Evolutionary conservation across 108 stramenopile genomes (phyloP).

Genomic region (Nitzschia sp.): DNA sequence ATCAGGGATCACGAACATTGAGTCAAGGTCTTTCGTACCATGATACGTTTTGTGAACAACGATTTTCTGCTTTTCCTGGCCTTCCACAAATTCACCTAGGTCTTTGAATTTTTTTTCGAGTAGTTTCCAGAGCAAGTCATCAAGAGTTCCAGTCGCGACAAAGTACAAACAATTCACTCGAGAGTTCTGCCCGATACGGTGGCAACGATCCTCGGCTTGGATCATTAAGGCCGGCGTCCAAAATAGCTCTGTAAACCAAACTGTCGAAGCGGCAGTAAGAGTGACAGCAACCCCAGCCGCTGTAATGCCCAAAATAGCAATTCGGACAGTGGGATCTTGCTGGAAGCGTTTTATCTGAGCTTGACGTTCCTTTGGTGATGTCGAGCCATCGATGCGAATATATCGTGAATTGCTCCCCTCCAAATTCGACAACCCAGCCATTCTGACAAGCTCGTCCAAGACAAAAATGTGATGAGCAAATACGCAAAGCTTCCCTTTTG

Average conservation of each 20-base stretch:
- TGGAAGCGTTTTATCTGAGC: constrained; percentile 92
- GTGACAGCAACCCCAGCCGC: constrained; percentile 98
- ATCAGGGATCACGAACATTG: constrained; percentile 29
- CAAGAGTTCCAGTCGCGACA: constrained; percentile 79
- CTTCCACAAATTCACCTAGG: constrained; percentile 91
- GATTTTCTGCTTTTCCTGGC: constrained; percentile 82
- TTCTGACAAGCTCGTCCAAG: constrained; percentile 72
- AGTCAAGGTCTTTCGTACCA: constrained; percentile 48
- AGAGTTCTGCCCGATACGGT: constrained; percentile 95
- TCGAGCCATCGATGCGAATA: constrained; percentile 96
- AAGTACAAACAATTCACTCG: constrained; percentile 90
- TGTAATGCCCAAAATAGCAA: constrained; percentile 94
- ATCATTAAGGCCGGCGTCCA: constrained; percentile 97
- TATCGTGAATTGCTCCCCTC: constrained; percentile 38
- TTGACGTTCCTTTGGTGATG: constrained; percentile 85
- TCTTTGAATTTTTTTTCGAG: constrained; percentile 84
- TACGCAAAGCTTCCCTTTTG: constrained; percentile 90
- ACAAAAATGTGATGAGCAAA: constrained; percentile 96
- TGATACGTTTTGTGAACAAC: constrained; percentile 61
- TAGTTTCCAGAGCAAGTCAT: constrained; percentile 87
- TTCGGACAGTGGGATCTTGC: constrained; percentile 73
- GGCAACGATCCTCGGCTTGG: constrained; percentile 97
- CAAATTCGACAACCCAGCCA: constrained; percentile 54
- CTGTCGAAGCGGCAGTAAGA: constrained; percentile 94
- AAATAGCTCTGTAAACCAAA: constrained; percentile 97